Evolutionary conservation across 1,284 basidiomycete genomes (phyloP).

Genomic region (Pisolithus thermaeus): DNA sequence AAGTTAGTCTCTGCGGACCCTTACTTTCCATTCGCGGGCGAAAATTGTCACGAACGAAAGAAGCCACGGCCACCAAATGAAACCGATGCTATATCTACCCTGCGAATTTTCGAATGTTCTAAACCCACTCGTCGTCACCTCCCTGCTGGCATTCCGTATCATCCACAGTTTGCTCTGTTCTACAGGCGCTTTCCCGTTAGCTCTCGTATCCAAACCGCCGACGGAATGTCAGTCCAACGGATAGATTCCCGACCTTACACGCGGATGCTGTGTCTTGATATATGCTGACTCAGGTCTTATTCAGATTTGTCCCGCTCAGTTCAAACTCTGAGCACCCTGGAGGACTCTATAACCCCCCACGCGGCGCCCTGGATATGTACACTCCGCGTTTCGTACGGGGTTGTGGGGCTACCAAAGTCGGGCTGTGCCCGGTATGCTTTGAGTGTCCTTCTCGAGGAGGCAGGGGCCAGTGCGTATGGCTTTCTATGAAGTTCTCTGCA

Average conservation of each 20-base stretch:
- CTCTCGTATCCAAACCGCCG: constrained; percentile 38
- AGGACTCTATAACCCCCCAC: constrained; percentile 53
- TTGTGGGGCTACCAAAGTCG: constrained; percentile 60
- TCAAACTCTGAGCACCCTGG: constrained; percentile 36
- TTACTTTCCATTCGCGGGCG: constrained; percentile 1
- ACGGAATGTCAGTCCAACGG: constrained; percentile 24
- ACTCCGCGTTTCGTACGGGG: constrained; percentile 75
- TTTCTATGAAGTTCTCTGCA: constrained; percentile 74
- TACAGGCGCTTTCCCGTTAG: constrained; percentile 63
- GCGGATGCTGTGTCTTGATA: constrained; percentile 2
- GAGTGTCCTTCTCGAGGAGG: constrained; percentile 60
- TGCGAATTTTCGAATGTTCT: constrained; percentile 1
- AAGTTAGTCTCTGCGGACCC: constrained; percentile 8
- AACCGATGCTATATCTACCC: not conserved
- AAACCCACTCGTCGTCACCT: constrained; percentile 36
- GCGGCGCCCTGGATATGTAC: constrained; percentile 59
- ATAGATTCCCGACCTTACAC: not conserved
- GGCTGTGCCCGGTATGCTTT: constrained; percentile 72
- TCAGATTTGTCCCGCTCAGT: constrained; percentile 30
- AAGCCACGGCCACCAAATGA: constrained; percentile 2
- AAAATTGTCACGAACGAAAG: constrained; percentile 8
- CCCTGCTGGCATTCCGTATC: constrained; percentile 40
- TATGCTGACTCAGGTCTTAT: not conserved
- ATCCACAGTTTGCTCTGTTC: constrained; percentile 46
- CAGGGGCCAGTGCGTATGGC: constrained; percentile 57